Conservation (phyloP, 2,329 filamentous ascomycete genomes). For the Fonsecaea pedrosoi region DNA sequence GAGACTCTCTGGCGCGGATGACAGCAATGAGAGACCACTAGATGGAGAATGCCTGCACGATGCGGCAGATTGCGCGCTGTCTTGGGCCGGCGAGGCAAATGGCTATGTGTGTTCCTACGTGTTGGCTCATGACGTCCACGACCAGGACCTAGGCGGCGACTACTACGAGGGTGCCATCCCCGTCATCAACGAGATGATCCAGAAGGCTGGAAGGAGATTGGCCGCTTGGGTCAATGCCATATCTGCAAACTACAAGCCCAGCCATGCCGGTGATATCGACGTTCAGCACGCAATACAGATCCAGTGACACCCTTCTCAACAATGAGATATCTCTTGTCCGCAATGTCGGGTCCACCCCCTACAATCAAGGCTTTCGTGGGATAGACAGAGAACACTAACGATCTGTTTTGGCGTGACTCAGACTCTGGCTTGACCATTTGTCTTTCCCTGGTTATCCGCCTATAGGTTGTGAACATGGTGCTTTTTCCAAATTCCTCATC, state of each 20-base stretch:
- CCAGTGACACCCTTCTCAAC: background rate
- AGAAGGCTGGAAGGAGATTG: constrained; percentile 38
- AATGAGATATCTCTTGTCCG: too few relatives aligned
- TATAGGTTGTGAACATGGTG: constrained; percentile 8
- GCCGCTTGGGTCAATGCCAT: constrained; percentile 39
- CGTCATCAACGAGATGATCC: constrained; percentile 37
- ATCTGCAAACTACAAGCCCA: background rate
- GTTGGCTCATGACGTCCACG: constrained; percentile 66
- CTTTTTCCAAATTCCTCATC: constrained; percentile 8
- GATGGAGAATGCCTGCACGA: constrained; percentile 32
- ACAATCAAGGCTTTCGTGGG: too few relatives aligned
- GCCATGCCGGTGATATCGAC: background rate
- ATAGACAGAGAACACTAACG: too few relatives aligned
- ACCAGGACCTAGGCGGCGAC: constrained; percentile 47
- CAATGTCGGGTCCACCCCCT: background rate
- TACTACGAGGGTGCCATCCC: constrained; percentile 40
- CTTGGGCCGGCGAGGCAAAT: constrained; percentile 66
- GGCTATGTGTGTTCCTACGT: constrained; percentile 68
- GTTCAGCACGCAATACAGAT: background rate
- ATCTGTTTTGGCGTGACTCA: too few relatives aligned
- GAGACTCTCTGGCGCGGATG: constrained; percentile 52
- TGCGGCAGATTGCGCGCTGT: constrained; percentile 54
- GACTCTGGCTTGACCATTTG: background rate
- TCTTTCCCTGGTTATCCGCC: too few relatives aligned
- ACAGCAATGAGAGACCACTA: constrained; percentile 1